Conservation (phyloP, 2,329 filamentous ascomycete genomes). For the Paracoccidioides brasiliensis region DNA sequence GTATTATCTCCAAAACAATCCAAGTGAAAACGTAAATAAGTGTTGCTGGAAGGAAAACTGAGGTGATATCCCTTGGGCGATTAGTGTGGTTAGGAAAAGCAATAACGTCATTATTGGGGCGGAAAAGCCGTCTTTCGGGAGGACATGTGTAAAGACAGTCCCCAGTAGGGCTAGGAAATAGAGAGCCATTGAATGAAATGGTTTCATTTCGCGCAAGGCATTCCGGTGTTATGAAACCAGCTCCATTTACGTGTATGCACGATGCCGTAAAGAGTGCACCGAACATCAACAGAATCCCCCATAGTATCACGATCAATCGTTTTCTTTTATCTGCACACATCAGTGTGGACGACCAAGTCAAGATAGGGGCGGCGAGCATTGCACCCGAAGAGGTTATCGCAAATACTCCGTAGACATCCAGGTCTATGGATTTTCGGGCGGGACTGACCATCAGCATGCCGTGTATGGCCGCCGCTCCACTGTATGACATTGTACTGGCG, state of each 20-base stretch:
- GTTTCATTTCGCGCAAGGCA: conserved; percentile 5
- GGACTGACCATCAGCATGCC: conserved; percentile 13
- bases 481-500: conserved; percentile 15
- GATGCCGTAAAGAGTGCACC: conserved; percentile 12
- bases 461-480: conserved; percentile 15
- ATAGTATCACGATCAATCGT: conserved; percentile 11
- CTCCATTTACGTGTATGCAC: conserved; percentile 10
- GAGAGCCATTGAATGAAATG: background rate
- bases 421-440: conserved; percentile 11
- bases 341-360: conserved; percentile 14
- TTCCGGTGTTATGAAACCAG: conserved; percentile 6
- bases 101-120: background rate
- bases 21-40: background rate
- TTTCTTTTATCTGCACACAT: conserved; percentile 8
- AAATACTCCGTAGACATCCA: conserved; percentile 13
- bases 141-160: conserved; percentile 1
- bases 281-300: conserved; percentile 11
- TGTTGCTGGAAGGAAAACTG: background rate
- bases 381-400: conserved; percentile 13
- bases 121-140: background rate
- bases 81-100: conserved; percentile 1
- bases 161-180: background rate
- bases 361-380: conserved; percentile 6
- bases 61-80: background rate
- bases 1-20: background rate